A percentile compares a stretch with the other conserved stretches of the same genome.
phyloP scores from a whole-genome alignment of 2,329 filamentous ascomycete species.

The Fusarium foetens region DNA sequence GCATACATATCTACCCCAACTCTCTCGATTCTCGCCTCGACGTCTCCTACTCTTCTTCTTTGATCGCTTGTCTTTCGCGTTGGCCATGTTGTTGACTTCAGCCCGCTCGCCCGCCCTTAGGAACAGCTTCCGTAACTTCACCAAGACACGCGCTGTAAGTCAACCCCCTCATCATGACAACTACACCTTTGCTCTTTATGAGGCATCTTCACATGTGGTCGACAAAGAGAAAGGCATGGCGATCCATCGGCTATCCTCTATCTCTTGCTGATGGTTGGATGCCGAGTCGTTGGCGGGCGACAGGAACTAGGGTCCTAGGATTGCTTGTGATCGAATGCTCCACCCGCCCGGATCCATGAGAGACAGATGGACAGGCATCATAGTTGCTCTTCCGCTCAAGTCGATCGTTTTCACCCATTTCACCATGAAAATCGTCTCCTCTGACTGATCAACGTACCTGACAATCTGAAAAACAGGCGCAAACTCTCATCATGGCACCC shows the following conservation, averaged over 20 bases:
- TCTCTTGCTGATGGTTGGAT: neutral
- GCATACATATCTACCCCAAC: constrained; percentile 18
- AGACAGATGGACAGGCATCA: neutral
- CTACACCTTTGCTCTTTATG: neutral
- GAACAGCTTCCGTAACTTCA: constrained; percentile 49
- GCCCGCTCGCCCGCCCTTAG: constrained; percentile 49
- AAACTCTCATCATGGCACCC: constrained; percentile 60
- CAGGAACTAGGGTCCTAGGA: constrained; percentile 12
- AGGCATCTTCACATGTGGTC: constrained; percentile 1
- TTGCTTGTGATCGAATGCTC: constrained; percentile 31
- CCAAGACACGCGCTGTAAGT: constrained; percentile 44
- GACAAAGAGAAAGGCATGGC: neutral
- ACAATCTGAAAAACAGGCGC: constrained; percentile 27
- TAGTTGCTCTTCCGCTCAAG: neutral
- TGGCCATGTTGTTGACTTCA: constrained; percentile 53
- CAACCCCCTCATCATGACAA: neutral
- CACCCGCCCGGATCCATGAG: constrained; percentile 5
- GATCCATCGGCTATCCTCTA: neutral
- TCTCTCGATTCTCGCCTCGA: neutral
- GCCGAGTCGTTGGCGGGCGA: constrained; percentile 24
- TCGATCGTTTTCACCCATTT: neutral
- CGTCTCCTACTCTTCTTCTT: constrained; percentile 2
- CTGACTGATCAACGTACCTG: neutral
- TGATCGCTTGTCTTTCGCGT: constrained; percentile 15
- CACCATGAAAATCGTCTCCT: neutral